Percentiles rank a stretch among this genome's conserved stretches.
These are phyloP conservation scores for Talaromyces proteolyticus DNA, from an alignment of 495 filamentous ascomycete genomes.

Conservation along the genomic window DNA sequence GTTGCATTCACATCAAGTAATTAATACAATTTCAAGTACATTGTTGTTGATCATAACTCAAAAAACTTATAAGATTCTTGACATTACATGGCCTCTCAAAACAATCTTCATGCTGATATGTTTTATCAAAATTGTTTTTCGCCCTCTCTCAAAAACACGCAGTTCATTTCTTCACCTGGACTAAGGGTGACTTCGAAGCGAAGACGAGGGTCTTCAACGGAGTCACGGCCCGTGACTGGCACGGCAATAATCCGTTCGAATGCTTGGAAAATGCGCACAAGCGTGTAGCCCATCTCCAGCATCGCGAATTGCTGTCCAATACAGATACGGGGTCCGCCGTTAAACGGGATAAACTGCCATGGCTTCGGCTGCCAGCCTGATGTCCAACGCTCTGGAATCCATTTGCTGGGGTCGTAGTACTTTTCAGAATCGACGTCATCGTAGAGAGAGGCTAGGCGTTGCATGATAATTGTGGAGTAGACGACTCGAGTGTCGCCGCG, in stretches of 20 bases:
- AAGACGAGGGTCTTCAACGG: constrained; percentile 29
- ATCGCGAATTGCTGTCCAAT: constrained; percentile 59
- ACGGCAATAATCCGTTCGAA: constrained; percentile 45
- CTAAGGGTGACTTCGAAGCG: constrained; percentile 34
- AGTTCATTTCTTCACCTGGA: constrained; percentile 35
- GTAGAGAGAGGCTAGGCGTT: constrained; percentile 47
- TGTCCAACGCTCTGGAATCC: constrained; percentile 72
- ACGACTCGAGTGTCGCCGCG: constrained; percentile 31
- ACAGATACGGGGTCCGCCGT: constrained; percentile 56
- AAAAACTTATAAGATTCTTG: too few species aligned
- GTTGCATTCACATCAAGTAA: too few species aligned
- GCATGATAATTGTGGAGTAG: constrained; percentile 51
- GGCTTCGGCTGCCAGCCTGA: constrained; percentile 56
- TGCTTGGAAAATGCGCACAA: constrained; percentile 55
- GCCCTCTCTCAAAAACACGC: constrained; percentile 33
- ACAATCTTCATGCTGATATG: too few species aligned
- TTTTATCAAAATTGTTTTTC: constrained; percentile 7
- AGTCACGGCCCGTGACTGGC: constrained; percentile 24
- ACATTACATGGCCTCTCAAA: too few species aligned
- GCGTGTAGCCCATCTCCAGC: constrained; percentile 55
- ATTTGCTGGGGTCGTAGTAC: constrained; percentile 43
- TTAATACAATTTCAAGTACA: too few species aligned
- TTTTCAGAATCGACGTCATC: constrained; percentile 37
- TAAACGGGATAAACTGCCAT: constrained; percentile 65
- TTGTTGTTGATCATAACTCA: too few species aligned